A percentile compares a stretch with the other conserved stretches of the same genome.
phyloP scores from a whole-genome alignment of 2,329 filamentous ascomycete species.

The Cryphonectria carpinicola region DNA sequence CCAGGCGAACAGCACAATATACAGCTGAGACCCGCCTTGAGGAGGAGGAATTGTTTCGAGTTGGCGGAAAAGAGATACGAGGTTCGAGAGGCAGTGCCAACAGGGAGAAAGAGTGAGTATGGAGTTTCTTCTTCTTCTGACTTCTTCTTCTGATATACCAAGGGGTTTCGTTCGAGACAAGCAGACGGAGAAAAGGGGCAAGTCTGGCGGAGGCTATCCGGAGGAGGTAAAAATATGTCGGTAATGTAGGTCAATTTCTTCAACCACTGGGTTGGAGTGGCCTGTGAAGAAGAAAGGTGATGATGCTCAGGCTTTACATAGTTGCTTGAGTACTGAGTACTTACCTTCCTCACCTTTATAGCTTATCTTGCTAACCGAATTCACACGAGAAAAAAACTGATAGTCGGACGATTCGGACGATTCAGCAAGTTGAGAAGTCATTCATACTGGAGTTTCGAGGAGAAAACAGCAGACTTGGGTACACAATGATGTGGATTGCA shows the following conservation, averaged over 20 bases:
- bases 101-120: neutral
- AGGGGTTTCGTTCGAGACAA: neutral
- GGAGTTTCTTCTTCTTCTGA: neutral
- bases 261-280: neutral
- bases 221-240: neutral
- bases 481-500: slow-evolving; percentile 15
- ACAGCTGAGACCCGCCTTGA: neutral
- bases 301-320: neutral
- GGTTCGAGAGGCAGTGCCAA: neutral
- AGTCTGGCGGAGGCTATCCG: neutral
- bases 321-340: neutral
- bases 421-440: neutral
- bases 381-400: neutral
- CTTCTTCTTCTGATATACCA: neutral
- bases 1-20: slow-evolving; percentile 5
- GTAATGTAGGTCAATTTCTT: neutral
- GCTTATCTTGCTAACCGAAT: neutral
- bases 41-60: neutral
- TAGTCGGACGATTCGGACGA: slow-evolving; percentile 9
- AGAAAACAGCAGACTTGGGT: neutral
- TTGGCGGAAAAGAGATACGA: neutral
- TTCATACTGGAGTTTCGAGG: neutral
- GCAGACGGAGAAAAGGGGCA: neutral
- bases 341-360: neutral
- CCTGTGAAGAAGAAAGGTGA: neutral